Conservation (phyloP, 768 basidiomycete species). For the Boletus subparvulus region DNA sequence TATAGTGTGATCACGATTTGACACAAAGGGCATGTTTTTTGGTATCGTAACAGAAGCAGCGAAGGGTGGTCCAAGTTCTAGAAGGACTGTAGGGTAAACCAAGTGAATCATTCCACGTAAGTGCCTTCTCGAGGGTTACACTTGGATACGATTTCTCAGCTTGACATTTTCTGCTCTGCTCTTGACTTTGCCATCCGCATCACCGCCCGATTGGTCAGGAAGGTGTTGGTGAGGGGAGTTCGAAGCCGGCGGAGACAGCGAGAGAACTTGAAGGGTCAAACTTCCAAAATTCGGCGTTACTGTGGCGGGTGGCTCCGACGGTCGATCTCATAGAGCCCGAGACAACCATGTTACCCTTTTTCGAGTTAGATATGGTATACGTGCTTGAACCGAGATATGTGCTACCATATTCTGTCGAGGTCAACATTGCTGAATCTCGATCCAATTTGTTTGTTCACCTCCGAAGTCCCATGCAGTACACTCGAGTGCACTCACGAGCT, state of each 20-base stretch:
- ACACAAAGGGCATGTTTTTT: background rate
- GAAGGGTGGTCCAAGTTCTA: conserved; percentile 66
- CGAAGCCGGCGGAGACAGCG: background rate
- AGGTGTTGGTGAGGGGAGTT: background rate
- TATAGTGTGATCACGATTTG: background rate
- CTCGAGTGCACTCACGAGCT: background rate
- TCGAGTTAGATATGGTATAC: background rate
- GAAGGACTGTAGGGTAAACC: conserved; percentile 43
- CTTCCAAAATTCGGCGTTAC: background rate
- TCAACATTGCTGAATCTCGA: background rate
- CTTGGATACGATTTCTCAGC: background rate
- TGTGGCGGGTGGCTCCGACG: background rate
- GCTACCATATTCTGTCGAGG: background rate
- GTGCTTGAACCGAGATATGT: background rate
- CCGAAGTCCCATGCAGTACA: background rate
- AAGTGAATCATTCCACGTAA: conserved; percentile 1
- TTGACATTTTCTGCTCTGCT: background rate
- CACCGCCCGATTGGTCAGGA: background rate
- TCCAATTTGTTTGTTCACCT: background rate
- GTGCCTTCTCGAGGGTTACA: background rate
- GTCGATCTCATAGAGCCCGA: conserved; percentile 6
- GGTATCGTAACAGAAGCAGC: conserved; percentile 53
- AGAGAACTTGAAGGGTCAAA: background rate
- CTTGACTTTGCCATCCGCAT: background rate
- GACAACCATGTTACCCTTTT: background rate